Base-by-base conservation (phyloP, 306 rosid genomes). In the Vigna angularis region DNA sequence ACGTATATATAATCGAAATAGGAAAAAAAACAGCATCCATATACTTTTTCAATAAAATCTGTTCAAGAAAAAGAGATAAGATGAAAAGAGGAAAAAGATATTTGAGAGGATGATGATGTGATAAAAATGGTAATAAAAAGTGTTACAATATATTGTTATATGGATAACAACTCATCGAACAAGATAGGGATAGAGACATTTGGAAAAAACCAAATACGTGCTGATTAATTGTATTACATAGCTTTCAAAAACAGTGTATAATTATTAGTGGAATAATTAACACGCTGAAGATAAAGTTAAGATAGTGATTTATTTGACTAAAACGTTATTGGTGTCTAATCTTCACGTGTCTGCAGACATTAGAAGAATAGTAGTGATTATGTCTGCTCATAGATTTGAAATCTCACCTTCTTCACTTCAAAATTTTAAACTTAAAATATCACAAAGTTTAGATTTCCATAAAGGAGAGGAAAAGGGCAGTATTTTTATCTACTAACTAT, bases 281-380 rank as follows among this genome's bases (percentile, higher is more conserved):
- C 8, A n/a, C 9, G 47, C 18, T 61, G 50, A 70, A 70, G 24
- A 79, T 70, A 76, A 24, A 53, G 57, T 40, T 26, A 48, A 58
- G 22, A 64, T 30, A 30, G 61, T 73, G 34, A 66, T n/a, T 66
- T 74, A 26, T 51, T 62, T n/a, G 59, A 26, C 22, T 38, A 28
- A 7, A 63, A 34, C 71, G 24, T 50, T 51, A 36, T 47, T 70
- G 78, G 45, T 61, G 72, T 52, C 78, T 40, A 53, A 72, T 73
- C 79, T 73, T 73, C 83, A 80, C 83, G 44, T 64, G 83, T 32
- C 78, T 52, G 72, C 49, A 62, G 66, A 40, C 13, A 18, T 69
- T 67, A 20, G 18, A 67, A 48, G 6, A 44, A 68, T 9, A 67
- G 17, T 38, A 36, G 42, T 36, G 18, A 44, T 34, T 18, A 40